Evolutionary conservation across 495 filamentous ascomycete genomes (phyloP).

Genomic region (Astrothelium macrocarpum): DNA sequence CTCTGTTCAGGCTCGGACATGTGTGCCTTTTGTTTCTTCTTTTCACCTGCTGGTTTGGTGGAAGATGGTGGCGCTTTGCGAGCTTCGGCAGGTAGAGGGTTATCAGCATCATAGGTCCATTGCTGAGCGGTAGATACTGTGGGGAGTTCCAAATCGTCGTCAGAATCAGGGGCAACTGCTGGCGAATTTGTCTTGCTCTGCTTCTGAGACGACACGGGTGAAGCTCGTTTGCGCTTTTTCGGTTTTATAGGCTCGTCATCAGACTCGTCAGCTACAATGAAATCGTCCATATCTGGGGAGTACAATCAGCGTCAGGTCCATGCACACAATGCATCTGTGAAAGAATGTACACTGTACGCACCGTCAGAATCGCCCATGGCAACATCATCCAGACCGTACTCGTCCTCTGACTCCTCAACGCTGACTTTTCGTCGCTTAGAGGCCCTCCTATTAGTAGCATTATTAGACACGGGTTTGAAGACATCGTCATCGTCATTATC

Average conservation of each 20-base stretch:
- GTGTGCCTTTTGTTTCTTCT: conserved; percentile 64
- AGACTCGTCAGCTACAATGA: conserved; percentile 69
- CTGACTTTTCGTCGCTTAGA: conserved; percentile 29
- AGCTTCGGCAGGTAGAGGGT: conserved; percentile 49
- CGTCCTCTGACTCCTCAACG: conserved; percentile 55
- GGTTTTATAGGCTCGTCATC: conserved; percentile 60
- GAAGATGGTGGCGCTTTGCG: conserved; percentile 32
- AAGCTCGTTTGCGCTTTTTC: conserved; percentile 64
- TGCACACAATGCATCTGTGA: not conserved
- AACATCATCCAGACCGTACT: conserved; percentile 52
- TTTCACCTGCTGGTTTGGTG: conserved; percentile 33
- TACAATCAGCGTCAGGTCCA: not conserved
- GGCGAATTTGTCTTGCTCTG: conserved; percentile 42
- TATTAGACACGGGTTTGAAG: conserved; percentile 30
- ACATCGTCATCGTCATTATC: conserved; percentile 51
- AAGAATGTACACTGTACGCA: conserved; percentile 21
- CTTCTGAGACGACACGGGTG: conserved; percentile 47
- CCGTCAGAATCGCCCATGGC: conserved; percentile 55
- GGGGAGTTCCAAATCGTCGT: conserved; percentile 48
- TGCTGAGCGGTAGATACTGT: conserved; percentile 67
- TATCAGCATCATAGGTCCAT: conserved; percentile 81
- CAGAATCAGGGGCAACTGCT: conserved; percentile 31
- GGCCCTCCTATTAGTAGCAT: conserved; percentile 25
- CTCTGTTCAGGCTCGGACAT: conserved; percentile 69
- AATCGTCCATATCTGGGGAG: conserved; percentile 64